These are phyloP conservation scores for Leptographium radiaticola DNA, from an alignment of 2,329 filamentous ascomycete genomes.

Conservation along the genomic window DNA sequence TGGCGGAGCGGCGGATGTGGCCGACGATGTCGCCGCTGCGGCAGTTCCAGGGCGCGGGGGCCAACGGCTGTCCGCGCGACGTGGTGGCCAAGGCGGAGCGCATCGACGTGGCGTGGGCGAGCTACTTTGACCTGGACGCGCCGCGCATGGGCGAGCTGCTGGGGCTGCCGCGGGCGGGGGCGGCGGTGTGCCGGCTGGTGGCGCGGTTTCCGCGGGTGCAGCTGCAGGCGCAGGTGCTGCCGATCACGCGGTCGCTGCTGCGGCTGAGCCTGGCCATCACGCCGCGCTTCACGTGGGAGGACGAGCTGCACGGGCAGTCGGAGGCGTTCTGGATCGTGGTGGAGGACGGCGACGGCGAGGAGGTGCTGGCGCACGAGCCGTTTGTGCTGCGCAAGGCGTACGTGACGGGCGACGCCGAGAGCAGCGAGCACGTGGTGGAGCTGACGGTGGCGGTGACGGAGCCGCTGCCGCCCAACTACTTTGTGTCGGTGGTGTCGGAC, in stretches of 20 bases:
- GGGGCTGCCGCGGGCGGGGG: conserved; percentile 74
- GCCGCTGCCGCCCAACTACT: conserved; percentile 97
- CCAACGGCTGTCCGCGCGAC: conserved; percentile 53
- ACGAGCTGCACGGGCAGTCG: conserved; percentile 69
- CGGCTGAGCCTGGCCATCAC: conserved; percentile 82
- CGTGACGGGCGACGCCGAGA: conserved; percentile 37
- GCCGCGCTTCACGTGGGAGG: conserved; percentile 94
- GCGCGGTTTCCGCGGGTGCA: conserved; percentile 89
- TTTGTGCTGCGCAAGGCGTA: conserved; percentile 88
- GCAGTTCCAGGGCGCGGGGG: conserved; percentile 53
- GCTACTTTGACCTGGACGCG: conserved; percentile 91
- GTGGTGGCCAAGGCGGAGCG: conserved; percentile 86
- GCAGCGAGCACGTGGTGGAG: conserved; percentile 88
- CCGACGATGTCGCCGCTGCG: conserved; percentile 93
- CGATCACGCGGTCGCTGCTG: conserved; percentile 87
- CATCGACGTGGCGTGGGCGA: conserved; percentile 86
- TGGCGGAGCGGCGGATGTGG: conserved; percentile 99
- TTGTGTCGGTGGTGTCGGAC: conserved; percentile 88
- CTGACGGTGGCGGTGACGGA: conserved; percentile 95
- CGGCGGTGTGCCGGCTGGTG: conserved; percentile 72
- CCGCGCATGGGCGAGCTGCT: conserved; percentile 92
- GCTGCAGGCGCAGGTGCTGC: conserved; percentile 85
- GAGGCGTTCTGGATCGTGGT: conserved; percentile 97
- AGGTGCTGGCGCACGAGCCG: conserved; percentile 87
- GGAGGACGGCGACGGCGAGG: conserved; percentile 94